A percentile compares a stretch with the other conserved stretches of the same genome.
phyloP scores from a whole-genome alignment of 2,329 filamentous ascomycete species.

The Fusarium xylarioides region DNA sequence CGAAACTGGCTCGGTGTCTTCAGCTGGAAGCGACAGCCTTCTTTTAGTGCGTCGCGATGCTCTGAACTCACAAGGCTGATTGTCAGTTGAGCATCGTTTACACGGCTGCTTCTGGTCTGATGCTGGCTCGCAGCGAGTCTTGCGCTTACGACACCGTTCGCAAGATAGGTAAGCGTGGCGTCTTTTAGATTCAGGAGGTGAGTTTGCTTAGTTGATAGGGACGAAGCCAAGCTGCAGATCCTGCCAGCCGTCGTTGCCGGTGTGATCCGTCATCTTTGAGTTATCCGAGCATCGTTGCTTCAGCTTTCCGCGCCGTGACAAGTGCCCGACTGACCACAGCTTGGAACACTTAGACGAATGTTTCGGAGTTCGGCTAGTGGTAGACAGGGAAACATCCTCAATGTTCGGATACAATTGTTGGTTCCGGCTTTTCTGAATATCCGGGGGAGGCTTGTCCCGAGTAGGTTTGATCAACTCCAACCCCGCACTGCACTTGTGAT shows the following conservation, averaged over 20 bases:
- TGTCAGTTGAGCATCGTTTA: conserved; percentile 2
- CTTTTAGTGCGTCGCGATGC: not conserved
- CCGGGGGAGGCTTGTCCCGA: not conserved
- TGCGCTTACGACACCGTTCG: conserved; percentile 20
- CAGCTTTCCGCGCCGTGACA: not conserved
- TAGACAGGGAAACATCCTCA: not conserved
- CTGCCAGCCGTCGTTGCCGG: not conserved
- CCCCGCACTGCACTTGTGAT: not conserved
- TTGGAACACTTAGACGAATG: no score
- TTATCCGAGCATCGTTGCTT: not conserved
- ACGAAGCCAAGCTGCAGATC: not conserved
- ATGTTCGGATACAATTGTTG: not conserved
- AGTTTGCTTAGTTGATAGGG: not conserved
- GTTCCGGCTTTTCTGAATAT: not conserved
- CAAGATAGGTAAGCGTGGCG: not conserved
- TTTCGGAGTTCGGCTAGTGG: not conserved
- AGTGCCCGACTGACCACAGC: not conserved
- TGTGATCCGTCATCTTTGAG: not conserved
- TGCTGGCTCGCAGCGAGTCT: conserved; percentile 15
- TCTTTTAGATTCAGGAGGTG: not conserved
- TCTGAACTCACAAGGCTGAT: conserved; percentile 14
- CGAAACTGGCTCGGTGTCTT: not conserved
- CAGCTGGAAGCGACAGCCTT: not conserved
- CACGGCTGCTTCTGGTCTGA: not conserved
- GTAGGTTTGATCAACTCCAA: not conserved